Evolutionary conservation across 2,329 filamentous ascomycete genomes (phyloP).

Genomic region (Aspergillus udagawae): DNA sequence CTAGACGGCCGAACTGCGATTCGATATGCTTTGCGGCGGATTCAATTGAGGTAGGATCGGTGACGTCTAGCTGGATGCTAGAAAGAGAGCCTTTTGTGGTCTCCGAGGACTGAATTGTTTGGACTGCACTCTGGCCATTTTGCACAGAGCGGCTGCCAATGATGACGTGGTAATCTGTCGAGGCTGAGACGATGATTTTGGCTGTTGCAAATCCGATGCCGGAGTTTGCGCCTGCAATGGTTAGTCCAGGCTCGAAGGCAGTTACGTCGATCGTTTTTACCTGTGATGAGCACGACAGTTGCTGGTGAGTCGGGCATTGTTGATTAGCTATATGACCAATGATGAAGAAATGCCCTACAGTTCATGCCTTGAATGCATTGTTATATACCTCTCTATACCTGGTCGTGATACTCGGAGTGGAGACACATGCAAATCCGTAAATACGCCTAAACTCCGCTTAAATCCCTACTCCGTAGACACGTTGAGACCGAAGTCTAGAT

Average conservation of each 20-base stretch:
- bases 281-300: background rate
- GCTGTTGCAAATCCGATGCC: conserved; percentile 24
- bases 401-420: too few relatives aligned
- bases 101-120: background rate
- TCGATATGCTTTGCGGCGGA: conserved; percentile 53
- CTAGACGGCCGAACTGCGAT: conserved; percentile 45
- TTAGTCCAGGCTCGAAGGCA: background rate
- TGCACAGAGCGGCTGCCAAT: conserved; percentile 11
- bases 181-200: conserved; percentile 16
- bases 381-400: too few relatives aligned
- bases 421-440: background rate
- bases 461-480: background rate
- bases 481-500: too few relatives aligned
- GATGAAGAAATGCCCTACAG: background rate
- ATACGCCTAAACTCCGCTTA: background rate
- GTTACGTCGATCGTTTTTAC: background rate
- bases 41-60: conserved; percentile 47
- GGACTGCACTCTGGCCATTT: conserved; percentile 10
- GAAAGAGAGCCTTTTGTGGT: conserved; percentile 6
- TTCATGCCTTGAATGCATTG: background rate
- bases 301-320: background rate
- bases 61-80: conserved; percentile 42
- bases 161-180: conserved; percentile 19
- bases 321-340: background rate
- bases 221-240: conserved; percentile 20